Conservation (phyloP, 306 rosid species). For the Fragaria ananassa region DNA sequence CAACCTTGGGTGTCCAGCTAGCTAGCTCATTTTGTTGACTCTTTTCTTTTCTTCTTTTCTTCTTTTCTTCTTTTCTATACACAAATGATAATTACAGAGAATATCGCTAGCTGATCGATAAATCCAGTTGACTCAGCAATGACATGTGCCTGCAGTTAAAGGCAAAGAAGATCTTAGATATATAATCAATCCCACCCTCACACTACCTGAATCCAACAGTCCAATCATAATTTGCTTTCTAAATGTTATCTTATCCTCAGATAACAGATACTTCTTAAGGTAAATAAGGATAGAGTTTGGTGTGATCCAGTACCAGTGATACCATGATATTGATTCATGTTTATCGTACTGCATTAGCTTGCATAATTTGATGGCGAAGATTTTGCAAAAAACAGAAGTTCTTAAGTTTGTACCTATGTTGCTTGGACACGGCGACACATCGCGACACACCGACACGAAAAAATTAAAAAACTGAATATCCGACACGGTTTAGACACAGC, state of each 20-base stretch:
- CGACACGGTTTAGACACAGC: no score
- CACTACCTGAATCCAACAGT: background rate
- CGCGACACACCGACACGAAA: no score
- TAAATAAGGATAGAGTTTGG: conserved; percentile 3
- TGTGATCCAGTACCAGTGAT: background rate
- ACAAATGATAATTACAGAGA: background rate
- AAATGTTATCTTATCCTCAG: conserved; percentile 10
- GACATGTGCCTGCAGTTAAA: conserved; percentile 2
- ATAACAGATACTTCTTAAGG: conserved; percentile 16
- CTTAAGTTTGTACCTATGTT: background rate
- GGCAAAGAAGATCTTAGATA: background rate
- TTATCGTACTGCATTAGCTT: background rate
- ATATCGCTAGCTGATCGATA: background rate
- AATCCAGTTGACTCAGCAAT: conserved; percentile 1
- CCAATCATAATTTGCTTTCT: background rate
- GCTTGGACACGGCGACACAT: no score
- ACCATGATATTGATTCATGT: background rate
- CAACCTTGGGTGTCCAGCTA: background rate
- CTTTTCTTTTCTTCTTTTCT: background rate
- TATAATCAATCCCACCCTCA: background rate
- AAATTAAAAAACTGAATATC: no score
- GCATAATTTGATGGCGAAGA: background rate
- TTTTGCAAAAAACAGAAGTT: background rate
- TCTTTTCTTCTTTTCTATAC: background rate
- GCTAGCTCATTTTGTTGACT: background rate